phyloP scores from a whole-genome alignment of 306 rosid species.

The Quercus suber region DNA sequence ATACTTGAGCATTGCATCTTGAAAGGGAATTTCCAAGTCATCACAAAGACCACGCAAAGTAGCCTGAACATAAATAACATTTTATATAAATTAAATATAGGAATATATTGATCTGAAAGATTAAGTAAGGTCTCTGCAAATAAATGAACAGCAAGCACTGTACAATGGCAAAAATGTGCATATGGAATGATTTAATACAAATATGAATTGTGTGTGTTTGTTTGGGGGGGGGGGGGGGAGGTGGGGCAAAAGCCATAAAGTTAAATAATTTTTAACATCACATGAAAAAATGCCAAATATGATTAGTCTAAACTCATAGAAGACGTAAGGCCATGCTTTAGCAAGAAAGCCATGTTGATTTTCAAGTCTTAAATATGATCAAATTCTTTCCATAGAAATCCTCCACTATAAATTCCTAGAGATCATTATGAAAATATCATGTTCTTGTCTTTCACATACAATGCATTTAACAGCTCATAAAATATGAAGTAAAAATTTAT shows the following conservation, averaged over 20 bases:
- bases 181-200: background rate
- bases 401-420: background rate
- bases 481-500: no score
- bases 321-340: background rate
- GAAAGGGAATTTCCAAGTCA: constrained; percentile 70
- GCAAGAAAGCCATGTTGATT: background rate
- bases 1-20: constrained; percentile 69
- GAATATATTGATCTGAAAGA: background rate
- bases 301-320: background rate
- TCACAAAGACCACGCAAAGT: constrained; percentile 65
- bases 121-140: constrained; percentile 11
- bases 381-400: background rate
- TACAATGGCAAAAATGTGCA: background rate
- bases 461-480: no score
- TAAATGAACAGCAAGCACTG: background rate
- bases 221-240: no score
- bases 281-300: background rate
- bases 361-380: background rate
- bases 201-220: no score
- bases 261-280: background rate
- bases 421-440: background rate
- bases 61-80: constrained; percentile 44
- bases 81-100: background rate
- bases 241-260: background rate
- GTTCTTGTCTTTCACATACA: no score